Conservation (phyloP, 345 rosid genomes). For the Viola odorata region DNA sequence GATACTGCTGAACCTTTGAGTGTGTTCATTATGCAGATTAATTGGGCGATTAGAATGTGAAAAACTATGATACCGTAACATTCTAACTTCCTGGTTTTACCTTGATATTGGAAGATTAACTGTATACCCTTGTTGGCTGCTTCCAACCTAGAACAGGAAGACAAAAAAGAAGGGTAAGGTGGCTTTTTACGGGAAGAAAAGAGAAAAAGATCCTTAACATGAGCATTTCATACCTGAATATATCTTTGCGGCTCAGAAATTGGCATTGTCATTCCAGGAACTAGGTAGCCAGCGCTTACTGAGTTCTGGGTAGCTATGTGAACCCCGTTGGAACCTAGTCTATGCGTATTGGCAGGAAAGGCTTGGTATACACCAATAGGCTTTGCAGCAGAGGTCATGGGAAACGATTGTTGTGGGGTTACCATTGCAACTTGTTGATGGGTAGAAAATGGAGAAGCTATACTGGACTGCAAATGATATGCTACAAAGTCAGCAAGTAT, state of each 20-base stretch:
- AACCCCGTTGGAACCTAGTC: constrained; percentile 18
- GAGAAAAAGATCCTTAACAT: background rate
- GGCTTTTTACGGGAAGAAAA: constrained; percentile 2
- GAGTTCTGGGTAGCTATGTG: constrained; percentile 16
- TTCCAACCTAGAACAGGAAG: constrained; percentile 33
- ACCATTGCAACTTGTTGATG: constrained; percentile 60
- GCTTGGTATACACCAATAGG: constrained; percentile 12
- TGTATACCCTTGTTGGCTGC: constrained; percentile 24
- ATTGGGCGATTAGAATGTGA: background rate
- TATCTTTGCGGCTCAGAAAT: constrained; percentile 18
- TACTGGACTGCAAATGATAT: constrained; percentile 55
- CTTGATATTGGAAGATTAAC: constrained; percentile 33
- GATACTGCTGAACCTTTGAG: background rate
- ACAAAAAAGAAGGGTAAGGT: constrained; percentile 8
- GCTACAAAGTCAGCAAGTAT: constrained; percentile 8
- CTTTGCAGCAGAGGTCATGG: constrained; percentile 1
- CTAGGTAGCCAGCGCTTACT: constrained; percentile 26
- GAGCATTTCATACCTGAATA: constrained; percentile 29
- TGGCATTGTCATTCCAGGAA: constrained; percentile 31
- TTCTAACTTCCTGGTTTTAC: constrained; percentile 13
- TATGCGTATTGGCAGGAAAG: constrained; percentile 13
- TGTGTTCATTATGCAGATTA: background rate
- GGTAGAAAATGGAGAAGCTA: constrained; percentile 73
- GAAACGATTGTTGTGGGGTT: constrained; percentile 11
- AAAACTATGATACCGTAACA: background rate